Percentiles rank a stretch among this genome's conserved stretches.
These are phyloP conservation scores for Phoma sp. DNA, from an alignment of 2,329 filamentous ascomycete species.

Conservation along the genomic window DNA sequence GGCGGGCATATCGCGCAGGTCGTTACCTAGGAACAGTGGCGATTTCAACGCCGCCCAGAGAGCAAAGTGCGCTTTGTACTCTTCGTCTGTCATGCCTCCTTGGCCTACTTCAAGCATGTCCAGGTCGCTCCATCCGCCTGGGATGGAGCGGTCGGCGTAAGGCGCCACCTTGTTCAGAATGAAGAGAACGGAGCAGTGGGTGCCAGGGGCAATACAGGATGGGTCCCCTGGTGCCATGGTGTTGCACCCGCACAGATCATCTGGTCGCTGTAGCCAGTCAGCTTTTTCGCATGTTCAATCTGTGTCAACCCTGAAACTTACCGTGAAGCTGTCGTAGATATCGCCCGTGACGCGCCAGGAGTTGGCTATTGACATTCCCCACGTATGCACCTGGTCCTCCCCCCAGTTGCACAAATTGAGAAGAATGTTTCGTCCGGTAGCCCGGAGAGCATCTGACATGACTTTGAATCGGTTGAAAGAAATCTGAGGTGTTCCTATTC, in stretches of 20 bases:
- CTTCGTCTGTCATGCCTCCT: conserved; percentile 37
- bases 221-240: conserved; percentile 31
- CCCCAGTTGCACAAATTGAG: conserved; percentile 48
- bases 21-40: conserved; percentile 53
- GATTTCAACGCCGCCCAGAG: conserved; percentile 52
- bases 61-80: conserved; percentile 50
- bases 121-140: conserved; percentile 39
- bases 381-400: conserved; percentile 40
- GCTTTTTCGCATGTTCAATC: neutral
- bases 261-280: conserved; percentile 24
- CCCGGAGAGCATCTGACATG: conserved; percentile 34
- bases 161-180: conserved; percentile 40
- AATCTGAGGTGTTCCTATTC: conserved; percentile 32
- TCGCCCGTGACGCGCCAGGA: conserved; percentile 45
- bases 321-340: conserved; percentile 39
- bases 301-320: neutral
- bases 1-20: conserved; percentile 47
- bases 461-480: conserved; percentile 38
- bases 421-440: conserved; percentile 33
- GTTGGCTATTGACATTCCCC: conserved; percentile 44
- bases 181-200: conserved; percentile 37
- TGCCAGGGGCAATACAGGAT: conserved; percentile 35
- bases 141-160: conserved; percentile 35
- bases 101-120: conserved; percentile 43
- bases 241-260: conserved; percentile 36